Evolutionary conservation across 192 early-diverging fungal genomes (phyloP).

Genomic region (Coemansia sp.): DNA sequence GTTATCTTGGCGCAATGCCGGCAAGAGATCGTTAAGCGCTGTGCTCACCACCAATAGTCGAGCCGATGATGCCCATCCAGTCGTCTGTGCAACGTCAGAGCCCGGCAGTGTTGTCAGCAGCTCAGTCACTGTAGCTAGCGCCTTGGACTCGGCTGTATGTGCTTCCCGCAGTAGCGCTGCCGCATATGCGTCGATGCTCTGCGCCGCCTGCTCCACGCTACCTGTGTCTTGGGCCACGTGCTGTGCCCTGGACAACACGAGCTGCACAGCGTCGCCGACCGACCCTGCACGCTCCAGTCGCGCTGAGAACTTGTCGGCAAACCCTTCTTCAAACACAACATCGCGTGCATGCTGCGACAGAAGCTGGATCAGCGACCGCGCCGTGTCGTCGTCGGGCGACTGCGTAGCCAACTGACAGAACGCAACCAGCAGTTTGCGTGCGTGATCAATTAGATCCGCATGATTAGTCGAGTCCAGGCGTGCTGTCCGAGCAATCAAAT

Average conservation of each 20-base stretch:
- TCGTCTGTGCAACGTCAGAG: conserved; percentile 15
- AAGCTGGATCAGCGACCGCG: conserved; percentile 30
- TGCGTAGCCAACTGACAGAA: conserved; percentile 37
- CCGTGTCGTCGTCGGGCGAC: conserved; percentile 20
- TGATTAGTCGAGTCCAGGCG: conserved; percentile 17
- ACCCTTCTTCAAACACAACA: conserved; percentile 34
- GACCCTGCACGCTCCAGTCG: conserved; percentile 33
- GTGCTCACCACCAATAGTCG: conserved; percentile 18
- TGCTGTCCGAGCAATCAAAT: conserved; percentile 27
- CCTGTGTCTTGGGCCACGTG: conserved; percentile 17
- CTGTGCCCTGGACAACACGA: conserved; percentile 38
- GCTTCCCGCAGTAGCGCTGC: conserved; percentile 8
- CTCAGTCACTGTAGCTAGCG: conserved; percentile 5
- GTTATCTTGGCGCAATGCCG: background rate
- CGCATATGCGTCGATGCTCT: conserved; percentile 29
- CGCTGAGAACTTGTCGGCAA: conserved; percentile 23
- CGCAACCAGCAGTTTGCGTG: conserved; percentile 29
- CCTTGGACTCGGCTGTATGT: background rate
- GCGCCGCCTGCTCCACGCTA: conserved; percentile 18
- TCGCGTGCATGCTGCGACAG: conserved; percentile 41
- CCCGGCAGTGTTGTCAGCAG: conserved; percentile 28
- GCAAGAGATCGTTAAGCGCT: conserved; percentile 8
- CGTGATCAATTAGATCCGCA: conserved; percentile 4
- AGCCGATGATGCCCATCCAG: conserved; percentile 13
- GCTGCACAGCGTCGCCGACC: conserved; percentile 23